These are phyloP conservation scores for Colletotrichum tabaci DNA, from an alignment of 2,329 filamentous ascomycete genomes.

Conservation along the genomic window DNA sequence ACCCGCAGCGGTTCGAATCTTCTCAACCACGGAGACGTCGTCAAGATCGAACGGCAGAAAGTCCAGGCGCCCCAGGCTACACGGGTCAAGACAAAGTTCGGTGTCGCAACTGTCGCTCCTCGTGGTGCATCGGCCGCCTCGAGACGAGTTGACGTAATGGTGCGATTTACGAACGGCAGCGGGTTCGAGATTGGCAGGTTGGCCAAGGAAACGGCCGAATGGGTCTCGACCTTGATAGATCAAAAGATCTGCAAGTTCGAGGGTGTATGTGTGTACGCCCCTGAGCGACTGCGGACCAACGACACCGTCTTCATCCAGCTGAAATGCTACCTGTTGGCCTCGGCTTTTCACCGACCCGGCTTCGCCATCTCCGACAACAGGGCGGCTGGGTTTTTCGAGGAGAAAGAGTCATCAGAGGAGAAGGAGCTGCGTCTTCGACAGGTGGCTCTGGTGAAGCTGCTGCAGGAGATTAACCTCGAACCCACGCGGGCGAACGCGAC, in stretches of 20 bases:
- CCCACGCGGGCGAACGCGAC: conserved; percentile 82
- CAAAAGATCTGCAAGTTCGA: conserved; percentile 91
- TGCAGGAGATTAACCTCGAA: conserved; percentile 88
- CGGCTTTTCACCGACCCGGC: conserved; percentile 78
- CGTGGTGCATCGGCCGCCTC: conserved; percentile 66
- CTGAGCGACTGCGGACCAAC: conserved; percentile 87
- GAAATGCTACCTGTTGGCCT: conserved; percentile 80
- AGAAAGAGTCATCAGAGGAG: conserved; percentile 88
- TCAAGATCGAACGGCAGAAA: conserved; percentile 89
- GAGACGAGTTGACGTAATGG: conserved; percentile 86
- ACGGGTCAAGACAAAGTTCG: conserved; percentile 61
- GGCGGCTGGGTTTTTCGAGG: conserved; percentile 82
- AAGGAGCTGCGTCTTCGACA: conserved; percentile 87
- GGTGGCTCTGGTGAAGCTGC: conserved; percentile 87
- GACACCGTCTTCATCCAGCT: conserved; percentile 96
- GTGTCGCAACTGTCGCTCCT: conserved; percentile 50
- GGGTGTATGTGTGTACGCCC: conserved; percentile 89
- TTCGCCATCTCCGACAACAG: conserved; percentile 79
- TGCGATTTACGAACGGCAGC: conserved; percentile 86
- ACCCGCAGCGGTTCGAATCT: conserved; percentile 85
- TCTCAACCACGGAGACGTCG: conserved; percentile 84
- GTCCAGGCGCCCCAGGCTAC: conserved; percentile 71
- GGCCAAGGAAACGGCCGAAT: conserved; percentile 87
- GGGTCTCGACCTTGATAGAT: conserved; percentile 94
- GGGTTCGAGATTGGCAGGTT: conserved; percentile 90